Evolutionary conservation across 306 rosid species (phyloP).

Genomic region (Vigna hirtella): DNA sequence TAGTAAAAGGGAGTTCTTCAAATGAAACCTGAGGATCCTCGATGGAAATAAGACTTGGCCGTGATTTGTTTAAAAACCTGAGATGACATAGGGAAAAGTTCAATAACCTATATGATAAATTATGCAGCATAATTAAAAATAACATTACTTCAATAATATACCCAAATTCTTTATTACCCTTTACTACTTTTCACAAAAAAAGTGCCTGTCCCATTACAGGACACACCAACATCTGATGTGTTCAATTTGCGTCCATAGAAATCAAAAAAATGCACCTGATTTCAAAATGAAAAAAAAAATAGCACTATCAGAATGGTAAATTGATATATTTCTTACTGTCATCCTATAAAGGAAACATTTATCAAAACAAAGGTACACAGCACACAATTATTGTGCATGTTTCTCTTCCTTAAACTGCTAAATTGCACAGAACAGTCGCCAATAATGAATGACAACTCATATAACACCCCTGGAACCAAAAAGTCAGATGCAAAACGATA

Average conservation of each 20-base stretch:
- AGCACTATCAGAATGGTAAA: conserved; percentile 16
- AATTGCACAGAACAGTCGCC: conserved; percentile 4
- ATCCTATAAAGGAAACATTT: conserved; percentile 23
- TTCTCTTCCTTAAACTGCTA: neutral
- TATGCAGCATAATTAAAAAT: conserved; percentile 2
- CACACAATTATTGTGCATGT: neutral
- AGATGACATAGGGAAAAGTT: conserved; percentile 29
- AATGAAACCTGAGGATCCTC: conserved; percentile 87
- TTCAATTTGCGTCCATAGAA: conserved; percentile 91
- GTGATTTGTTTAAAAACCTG: conserved; percentile 66
- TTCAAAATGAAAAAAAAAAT: conserved; percentile 3
- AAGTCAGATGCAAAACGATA: conserved; percentile 7
- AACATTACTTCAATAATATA: conserved; percentile 28
- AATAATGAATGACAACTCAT: conserved; percentile 15
- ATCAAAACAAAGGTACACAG: conserved; percentile 31
- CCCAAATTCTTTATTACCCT: conserved; percentile 63
- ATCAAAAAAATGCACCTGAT: conserved; percentile 88
- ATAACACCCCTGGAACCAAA: conserved; percentile 4
- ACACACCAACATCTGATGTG: conserved; percentile 92
- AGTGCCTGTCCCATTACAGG: conserved; percentile 77
- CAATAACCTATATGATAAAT: conserved; percentile 24
- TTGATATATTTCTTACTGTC: conserved; percentile 9
- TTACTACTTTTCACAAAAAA: conserved; percentile 74
- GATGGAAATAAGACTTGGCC: conserved; percentile 80
- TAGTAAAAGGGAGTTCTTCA: too few species aligned